Evolutionary conservation across 2,329 filamentous ascomycete genomes (phyloP).

Genomic region (Calonectria hongkongensis): DNA sequence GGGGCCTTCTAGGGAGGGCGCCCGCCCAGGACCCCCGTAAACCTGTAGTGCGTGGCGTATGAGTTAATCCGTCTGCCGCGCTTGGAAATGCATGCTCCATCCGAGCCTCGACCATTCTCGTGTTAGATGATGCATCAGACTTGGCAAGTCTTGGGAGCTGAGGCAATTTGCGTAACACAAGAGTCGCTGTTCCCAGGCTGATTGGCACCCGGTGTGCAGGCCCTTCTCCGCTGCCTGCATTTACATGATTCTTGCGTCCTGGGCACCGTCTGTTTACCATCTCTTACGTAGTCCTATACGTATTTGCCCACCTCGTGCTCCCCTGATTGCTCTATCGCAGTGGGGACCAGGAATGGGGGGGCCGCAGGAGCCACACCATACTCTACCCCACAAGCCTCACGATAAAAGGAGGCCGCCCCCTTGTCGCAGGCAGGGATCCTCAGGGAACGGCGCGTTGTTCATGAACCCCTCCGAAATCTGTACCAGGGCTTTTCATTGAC

Average conservation of each 20-base stretch:
- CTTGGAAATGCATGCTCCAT: constrained; percentile 25
- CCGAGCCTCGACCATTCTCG: constrained; percentile 29
- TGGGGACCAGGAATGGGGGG: constrained; percentile 26
- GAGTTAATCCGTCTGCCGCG: constrained; percentile 38
- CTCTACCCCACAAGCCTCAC: constrained; percentile 36
- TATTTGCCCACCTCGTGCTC: not conserved
- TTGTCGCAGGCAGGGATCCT: constrained; percentile 22
- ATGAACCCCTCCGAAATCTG: constrained; percentile 13
- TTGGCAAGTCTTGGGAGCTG: constrained; percentile 30
- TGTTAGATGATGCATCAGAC: constrained; percentile 36
- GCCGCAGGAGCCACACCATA: constrained; percentile 8
- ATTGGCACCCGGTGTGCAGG: not conserved
- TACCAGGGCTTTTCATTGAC: constrained; percentile 6
- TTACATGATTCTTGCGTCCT: not conserved
- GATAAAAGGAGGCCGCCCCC: constrained; percentile 37
- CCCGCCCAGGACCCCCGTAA: constrained; percentile 22
- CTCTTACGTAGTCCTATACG: constrained; percentile 15
- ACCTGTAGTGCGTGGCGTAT: constrained; percentile 7
- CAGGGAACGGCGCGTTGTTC: not conserved
- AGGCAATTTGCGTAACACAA: constrained; percentile 26
- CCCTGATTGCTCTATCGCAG: constrained; percentile 28
- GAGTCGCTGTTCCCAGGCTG: not conserved
- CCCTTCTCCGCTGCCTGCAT: not conserved
- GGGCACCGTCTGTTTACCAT: not conserved
- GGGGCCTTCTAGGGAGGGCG: constrained; percentile 30